Percentiles rank a stretch among this genome's conserved stretches.
phyloP scores from a whole-genome alignment of 164 flowering plant species.

The Tinospora cordifolia region DNA sequence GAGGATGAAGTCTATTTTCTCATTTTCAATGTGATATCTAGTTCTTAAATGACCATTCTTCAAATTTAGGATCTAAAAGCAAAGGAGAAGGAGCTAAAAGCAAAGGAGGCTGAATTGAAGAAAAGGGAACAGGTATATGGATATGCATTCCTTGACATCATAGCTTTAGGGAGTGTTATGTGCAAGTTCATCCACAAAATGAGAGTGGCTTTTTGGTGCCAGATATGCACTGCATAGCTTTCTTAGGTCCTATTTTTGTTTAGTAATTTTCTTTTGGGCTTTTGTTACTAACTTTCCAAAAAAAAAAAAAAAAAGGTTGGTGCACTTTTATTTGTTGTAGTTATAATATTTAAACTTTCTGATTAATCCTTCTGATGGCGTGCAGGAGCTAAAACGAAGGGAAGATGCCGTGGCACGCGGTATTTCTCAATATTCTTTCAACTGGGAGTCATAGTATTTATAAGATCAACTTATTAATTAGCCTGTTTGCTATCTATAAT shows the following conservation, averaged over 20 bases:
- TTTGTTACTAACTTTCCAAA: no score
- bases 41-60: constrained; percentile 9
- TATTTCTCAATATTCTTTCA: constrained; percentile 13
- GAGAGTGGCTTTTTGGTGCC: neutral
- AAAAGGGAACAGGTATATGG: constrained; percentile 80
- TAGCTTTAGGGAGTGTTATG: no score
- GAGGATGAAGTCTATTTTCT: constrained; percentile 3
- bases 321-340: neutral
- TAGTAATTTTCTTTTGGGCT: neutral
- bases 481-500: neutral
- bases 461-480: neutral
- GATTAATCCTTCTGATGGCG: constrained; percentile 11
- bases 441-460: neutral
- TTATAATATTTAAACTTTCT: neutral
- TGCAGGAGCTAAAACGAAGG: constrained; percentile 73
- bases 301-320: neutral
- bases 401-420: constrained; percentile 97
- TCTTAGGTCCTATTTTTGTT: neutral
- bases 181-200: neutral
- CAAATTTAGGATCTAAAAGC: constrained; percentile 56
- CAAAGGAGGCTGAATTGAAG: constrained; percentile 80
- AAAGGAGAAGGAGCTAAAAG: constrained; percentile 87
- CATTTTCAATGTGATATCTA: neutral
- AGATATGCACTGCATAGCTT: neutral
- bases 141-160: no score